Evolutionary conservation across 1,284 basidiomycete genomes (phyloP).

Genomic region (Bjerkandera adusta): DNA sequence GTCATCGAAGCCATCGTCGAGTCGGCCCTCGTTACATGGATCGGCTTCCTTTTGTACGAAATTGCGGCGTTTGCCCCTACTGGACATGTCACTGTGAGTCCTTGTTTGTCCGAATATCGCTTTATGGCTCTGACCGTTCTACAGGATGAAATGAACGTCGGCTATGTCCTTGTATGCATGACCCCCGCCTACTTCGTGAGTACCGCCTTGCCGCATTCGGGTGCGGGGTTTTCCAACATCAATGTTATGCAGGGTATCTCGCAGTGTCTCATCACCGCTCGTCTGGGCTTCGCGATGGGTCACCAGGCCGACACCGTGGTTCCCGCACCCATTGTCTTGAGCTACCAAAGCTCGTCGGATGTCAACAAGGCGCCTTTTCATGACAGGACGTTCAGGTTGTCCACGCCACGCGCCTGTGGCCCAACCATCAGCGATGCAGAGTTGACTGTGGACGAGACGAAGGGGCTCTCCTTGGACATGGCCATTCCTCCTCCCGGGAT

Average conservation of each 20-base stretch:
- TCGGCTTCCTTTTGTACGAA: conserved; percentile 24
- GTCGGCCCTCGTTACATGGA: conserved; percentile 23
- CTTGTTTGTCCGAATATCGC: not conserved
- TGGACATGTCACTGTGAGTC: conserved; percentile 18
- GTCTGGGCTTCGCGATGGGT: conserved; percentile 8
- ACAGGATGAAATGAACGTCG: conserved; percentile 11
- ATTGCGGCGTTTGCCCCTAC: conserved; percentile 20
- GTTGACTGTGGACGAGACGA: too few relatives aligned
- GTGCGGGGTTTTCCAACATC: not conserved
- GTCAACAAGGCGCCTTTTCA: too few relatives aligned
- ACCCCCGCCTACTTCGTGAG: conserved; percentile 15
- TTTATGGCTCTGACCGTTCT: not conserved
- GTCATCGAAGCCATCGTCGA: conserved; percentile 20
- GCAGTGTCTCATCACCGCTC: conserved; percentile 11
- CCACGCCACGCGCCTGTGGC: too few relatives aligned
- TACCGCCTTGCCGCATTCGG: conserved; percentile 1
- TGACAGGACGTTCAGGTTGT: too few relatives aligned
- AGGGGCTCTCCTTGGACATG: too few relatives aligned
- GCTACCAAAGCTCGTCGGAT: too few relatives aligned
- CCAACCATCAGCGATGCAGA: too few relatives aligned
- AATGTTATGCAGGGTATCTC: conserved; percentile 10
- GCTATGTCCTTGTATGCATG: conserved; percentile 11
- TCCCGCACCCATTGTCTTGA: too few relatives aligned
- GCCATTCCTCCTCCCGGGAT: too few relatives aligned
- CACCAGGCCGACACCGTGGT: too few relatives aligned